Conservation (phyloP, 176 grass and related monocot genomes). For the Elymus sibiricus region DNA sequence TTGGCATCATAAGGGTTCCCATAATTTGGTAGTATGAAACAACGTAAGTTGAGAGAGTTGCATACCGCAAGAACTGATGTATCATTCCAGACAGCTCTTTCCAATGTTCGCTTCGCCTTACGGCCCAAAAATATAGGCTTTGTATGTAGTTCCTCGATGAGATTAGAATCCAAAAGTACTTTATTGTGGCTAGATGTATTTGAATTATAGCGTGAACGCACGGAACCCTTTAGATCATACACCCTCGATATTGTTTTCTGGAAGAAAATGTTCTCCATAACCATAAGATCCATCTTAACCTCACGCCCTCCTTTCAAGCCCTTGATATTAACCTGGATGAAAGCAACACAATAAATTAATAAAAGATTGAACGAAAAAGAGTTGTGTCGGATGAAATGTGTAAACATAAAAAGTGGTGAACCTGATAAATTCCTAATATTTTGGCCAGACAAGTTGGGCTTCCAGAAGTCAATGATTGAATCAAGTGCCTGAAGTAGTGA, state of each 20-base stretch:
- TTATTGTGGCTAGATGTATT: conserved; percentile 71
- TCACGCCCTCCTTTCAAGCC: conserved; percentile 75
- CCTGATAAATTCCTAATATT: conserved; percentile 95
- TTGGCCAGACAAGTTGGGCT: conserved; percentile 81
- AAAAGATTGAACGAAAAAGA: conserved; percentile 2
- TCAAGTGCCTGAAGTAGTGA: conserved; percentile 78
- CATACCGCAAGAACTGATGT: conserved; percentile 88
- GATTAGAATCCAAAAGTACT: conserved; percentile 89
- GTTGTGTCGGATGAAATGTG: not conserved
- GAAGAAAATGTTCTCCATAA: conserved; percentile 95
- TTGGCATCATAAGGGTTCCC: not conserved
- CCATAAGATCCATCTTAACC: conserved; percentile 85
- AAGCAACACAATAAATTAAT: conserved; percentile 18
- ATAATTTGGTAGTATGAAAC: not conserved
- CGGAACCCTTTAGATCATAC: conserved; percentile 93
- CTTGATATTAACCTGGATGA: conserved; percentile 69
- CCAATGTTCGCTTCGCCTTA: conserved; percentile 63
- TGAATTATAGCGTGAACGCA: conserved; percentile 79
- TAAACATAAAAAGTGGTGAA: conserved; percentile 16
- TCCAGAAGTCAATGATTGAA: conserved; percentile 53
- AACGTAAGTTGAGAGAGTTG: conserved; percentile 1
- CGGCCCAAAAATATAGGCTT: conserved; percentile 82
- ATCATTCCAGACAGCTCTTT: conserved; percentile 92
- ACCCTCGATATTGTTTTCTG: conserved; percentile 65
- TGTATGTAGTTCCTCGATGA: conserved; percentile 68